Conservation (phyloP, 306 rosid genomes). For the Fragaria iinumae region DNA sequence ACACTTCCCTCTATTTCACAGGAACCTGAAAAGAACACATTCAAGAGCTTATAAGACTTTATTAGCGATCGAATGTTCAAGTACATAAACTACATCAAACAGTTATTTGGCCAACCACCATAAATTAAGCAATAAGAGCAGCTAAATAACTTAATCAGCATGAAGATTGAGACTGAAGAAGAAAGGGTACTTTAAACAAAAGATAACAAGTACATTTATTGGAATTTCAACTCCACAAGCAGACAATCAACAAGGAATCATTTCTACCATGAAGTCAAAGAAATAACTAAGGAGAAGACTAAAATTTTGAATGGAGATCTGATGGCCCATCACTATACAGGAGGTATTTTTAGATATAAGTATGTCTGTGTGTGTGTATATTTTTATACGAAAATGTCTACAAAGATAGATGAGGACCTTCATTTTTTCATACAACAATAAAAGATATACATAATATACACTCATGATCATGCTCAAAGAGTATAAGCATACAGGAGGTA, state of each 20-base stretch:
- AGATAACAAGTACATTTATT: neutral
- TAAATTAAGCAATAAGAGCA: neutral
- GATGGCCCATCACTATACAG: no score
- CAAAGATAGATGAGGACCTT: neutral
- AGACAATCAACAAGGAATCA: neutral
- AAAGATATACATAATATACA: neutral
- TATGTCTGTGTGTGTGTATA: no score
- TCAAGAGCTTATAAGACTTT: constrained; percentile 9
- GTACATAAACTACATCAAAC: neutral
- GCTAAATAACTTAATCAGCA: neutral
- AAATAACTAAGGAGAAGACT: no score
- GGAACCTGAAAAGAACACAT: constrained; percentile 50
- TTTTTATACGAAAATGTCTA: no score
- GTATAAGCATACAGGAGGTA: neutral
- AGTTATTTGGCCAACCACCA: neutral
- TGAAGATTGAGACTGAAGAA: neutral
- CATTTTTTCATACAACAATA: neutral
- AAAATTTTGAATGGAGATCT: no score
- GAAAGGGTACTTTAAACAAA: neutral
- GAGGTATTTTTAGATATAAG: no score
- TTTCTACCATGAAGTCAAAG: neutral
- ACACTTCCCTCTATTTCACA: constrained; percentile 35
- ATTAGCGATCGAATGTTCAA: neutral
- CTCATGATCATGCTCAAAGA: neutral
- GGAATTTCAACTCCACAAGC: neutral